Conservation (phyloP, 495 filamentous ascomycete species). For the Poronia punctata region DNA sequence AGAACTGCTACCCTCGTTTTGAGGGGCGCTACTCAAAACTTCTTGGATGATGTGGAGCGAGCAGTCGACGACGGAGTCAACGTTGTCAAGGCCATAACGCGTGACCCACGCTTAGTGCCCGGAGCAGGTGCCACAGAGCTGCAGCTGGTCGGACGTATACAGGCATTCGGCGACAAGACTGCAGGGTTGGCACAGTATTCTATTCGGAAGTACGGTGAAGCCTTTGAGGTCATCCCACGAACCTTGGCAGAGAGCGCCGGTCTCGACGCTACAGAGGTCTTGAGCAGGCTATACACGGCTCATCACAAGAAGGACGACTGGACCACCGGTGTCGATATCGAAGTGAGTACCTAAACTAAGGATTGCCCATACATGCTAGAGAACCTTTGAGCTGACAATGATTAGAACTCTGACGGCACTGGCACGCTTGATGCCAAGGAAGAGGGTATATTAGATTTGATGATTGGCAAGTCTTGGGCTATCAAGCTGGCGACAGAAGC, state of each 20-base stretch:
- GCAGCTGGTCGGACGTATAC: conserved; percentile 87
- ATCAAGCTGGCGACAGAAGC: conserved; percentile 95
- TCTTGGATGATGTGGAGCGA: conserved; percentile 94
- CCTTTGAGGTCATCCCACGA: conserved; percentile 93
- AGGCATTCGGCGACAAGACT: conserved; percentile 80
- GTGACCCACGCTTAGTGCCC: conserved; percentile 82
- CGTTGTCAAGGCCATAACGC: conserved; percentile 96
- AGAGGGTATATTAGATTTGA: conserved; percentile 85
- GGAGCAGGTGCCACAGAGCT: conserved; percentile 95
- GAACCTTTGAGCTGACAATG: conserved; percentile 14
- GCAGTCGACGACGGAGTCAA: conserved; percentile 98
- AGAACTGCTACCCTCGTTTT: conserved; percentile 93
- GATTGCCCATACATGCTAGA: not conserved
- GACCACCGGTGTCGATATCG: conserved; percentile 89
- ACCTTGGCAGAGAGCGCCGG: conserved; percentile 92
- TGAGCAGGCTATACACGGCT: conserved; percentile 85
- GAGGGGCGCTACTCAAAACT: conserved; percentile 93
- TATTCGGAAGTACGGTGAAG: conserved; percentile 95
- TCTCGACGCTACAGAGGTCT: conserved; percentile 89
- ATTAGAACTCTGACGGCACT: conserved; percentile 60
- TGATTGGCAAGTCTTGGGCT: conserved; percentile 88
- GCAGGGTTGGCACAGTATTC: conserved; percentile 88
- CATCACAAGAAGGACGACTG: conserved; percentile 83
- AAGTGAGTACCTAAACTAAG: conserved; percentile 49
- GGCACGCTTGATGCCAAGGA: conserved; percentile 84